Percentiles rank a stretch among this genome's conserved stretches.
Conservation (phyloP, 1,284 basidiomycete genomes). For the Papiliotrema fonsecae region DNA sequence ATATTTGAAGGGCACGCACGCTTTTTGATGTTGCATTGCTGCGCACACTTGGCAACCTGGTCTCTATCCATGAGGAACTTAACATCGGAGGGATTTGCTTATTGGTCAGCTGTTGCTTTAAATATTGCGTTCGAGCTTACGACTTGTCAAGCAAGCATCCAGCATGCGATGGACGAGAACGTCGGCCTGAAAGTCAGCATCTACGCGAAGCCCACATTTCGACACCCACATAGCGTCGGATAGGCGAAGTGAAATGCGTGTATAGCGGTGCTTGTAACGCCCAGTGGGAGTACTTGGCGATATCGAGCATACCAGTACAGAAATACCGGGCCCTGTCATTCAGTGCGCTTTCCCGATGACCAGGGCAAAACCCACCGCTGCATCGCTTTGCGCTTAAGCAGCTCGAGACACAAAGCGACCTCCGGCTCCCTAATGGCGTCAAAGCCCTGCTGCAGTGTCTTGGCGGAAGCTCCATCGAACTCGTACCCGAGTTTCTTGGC, state of each 20-base stretch:
- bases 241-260: conserved; percentile 78
- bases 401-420: conserved; percentile 67
- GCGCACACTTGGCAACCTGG: conserved; percentile 92
- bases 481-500: conserved; percentile 77
- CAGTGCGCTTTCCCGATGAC: background rate
- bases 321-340: conserved; percentile 80
- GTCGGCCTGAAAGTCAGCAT: conserved; percentile 58
- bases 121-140: too few relatives aligned
- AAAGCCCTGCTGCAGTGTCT: conserved; percentile 78
- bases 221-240: conserved; percentile 1
- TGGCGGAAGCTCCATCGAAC: conserved; percentile 74
- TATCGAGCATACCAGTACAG: conserved; percentile 98
- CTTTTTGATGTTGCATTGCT: conserved; percentile 88
- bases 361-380: conserved; percentile 37
- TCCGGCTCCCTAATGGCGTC: conserved; percentile 65
- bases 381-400: conserved; percentile 83
- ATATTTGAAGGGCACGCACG: conserved; percentile 15
- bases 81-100: conserved; percentile 53
- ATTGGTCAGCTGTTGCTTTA: background rate
- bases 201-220: conserved; percentile 65
- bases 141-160: conserved; percentile 72
- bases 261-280: conserved; percentile 87
- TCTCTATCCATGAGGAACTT: conserved; percentile 97
- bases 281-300: conserved; percentile 94
- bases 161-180: conserved; percentile 94